Conservation (phyloP, 2,329 filamentous ascomycete genomes). For the Aspergillus sp. region DNA sequence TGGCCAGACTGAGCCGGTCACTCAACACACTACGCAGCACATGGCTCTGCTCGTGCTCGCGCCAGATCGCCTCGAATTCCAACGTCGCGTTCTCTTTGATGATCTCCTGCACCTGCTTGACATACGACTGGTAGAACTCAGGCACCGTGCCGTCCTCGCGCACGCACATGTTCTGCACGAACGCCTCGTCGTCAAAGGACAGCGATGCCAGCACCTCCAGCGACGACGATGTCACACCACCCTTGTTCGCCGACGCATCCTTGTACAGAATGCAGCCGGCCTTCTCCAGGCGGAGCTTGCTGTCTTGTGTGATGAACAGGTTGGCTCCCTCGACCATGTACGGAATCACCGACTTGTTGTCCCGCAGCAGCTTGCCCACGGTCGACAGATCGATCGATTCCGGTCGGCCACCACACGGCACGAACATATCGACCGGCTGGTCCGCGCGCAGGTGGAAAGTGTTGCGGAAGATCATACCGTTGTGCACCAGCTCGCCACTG, state of each 20-base stretch:
- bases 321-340: conserved; percentile 98
- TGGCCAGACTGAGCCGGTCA: conserved; percentile 81
- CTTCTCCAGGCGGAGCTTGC: conserved; percentile 87
- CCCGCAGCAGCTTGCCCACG: conserved; percentile 77
- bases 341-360: conserved; percentile 78
- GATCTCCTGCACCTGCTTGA: conserved; percentile 80
- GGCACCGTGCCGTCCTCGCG: conserved; percentile 67
- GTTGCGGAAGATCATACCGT: conserved; percentile 94
- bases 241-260: conserved; percentile 97
- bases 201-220: conserved; percentile 91
- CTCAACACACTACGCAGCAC: conserved; percentile 76
- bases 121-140: conserved; percentile 87
- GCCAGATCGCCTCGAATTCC: conserved; percentile 98
- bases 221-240: conserved; percentile 93
- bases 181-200: conserved; percentile 83
- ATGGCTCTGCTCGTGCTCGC: conserved; percentile 77
- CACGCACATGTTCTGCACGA: conserved; percentile 90
- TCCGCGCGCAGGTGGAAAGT: conserved; percentile 83
- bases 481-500: conserved; percentile 74
- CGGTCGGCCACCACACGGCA: conserved; percentile 90
- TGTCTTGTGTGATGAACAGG: conserved; percentile 96
- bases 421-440: conserved; percentile 75
- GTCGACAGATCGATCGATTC: conserved; percentile 92
- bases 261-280: conserved; percentile 96
- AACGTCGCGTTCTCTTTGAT: conserved; percentile 86